These are phyloP conservation scores for Cercospora sp. DNA, from an alignment of 2,329 filamentous ascomycete genomes.

Conservation along the genomic window DNA sequence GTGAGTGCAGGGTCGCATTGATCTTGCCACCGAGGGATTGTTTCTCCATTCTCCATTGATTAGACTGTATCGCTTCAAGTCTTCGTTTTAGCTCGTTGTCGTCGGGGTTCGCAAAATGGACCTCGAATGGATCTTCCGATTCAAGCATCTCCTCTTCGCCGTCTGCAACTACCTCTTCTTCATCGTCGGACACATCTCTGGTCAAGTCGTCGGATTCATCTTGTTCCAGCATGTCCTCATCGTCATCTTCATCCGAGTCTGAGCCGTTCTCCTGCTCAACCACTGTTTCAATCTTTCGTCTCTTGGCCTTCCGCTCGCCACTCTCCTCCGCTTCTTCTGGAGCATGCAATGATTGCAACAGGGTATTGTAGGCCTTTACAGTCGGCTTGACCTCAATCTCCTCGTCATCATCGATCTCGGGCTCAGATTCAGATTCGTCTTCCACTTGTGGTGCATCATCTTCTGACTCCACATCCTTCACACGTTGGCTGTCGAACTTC, in stretches of 20 bases:
- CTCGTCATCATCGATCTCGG: slow-evolving; percentile 35
- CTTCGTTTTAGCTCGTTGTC: slow-evolving; percentile 58
- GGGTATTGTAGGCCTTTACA: slow-evolving; percentile 54
- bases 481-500: slow-evolving; percentile 39
- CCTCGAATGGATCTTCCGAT: slow-evolving; percentile 70
- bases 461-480: slow-evolving; percentile 35
- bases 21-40: slow-evolving; percentile 19
- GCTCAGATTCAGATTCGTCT: slow-evolving; percentile 30
- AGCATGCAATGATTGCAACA: slow-evolving; percentile 57
- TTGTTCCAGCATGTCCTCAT: slow-evolving; percentile 40
- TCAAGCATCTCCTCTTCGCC: slow-evolving; percentile 8
- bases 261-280: slow-evolving; percentile 39
- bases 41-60: slow-evolving; percentile 48
- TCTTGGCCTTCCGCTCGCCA: slow-evolving; percentile 51
- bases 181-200: slow-evolving; percentile 22
- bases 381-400: slow-evolving; percentile 34
- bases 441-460: slow-evolving; percentile 25
- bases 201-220: slow-evolving; percentile 54
- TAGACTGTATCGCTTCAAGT: slow-evolving; percentile 49
- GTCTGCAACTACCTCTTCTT: slow-evolving; percentile 22
- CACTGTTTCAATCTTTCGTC: slow-evolving; percentile 51
- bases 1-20: slow-evolving; percentile 24
- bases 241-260: slow-evolving; percentile 46
- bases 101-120: slow-evolving; percentile 72
- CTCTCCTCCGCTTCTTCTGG: slow-evolving; percentile 37